Evolutionary conservation across 2,329 filamentous ascomycete species (phyloP), one percentile per base, ranked within the genome.

Genomic region (Fusarium nanum): DNA sequence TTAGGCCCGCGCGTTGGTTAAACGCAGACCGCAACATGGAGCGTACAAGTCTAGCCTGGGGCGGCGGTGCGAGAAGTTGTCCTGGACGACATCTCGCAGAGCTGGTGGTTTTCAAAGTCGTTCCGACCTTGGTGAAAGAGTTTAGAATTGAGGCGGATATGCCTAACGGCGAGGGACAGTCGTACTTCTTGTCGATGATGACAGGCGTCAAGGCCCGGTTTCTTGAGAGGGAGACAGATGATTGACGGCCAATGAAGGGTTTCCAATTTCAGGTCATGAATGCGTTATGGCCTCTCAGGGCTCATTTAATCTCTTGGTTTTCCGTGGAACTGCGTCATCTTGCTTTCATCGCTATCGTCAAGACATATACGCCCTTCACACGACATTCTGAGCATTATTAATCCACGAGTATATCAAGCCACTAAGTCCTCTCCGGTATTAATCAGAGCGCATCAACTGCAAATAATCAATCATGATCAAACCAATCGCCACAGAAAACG

Each of bases 121-220:
- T 87, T 1, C 74, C 81, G 0, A 74, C 78, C 0, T 61, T 88
- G 18, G 57, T 86, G 5, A 73, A 75, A 7, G 78, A 81, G 44
- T 88, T 88, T 56, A 79, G 83, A 8, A 74, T 87, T 0, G 74
- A 82, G 56, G 76, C 82, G 5, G 56, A 46, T 9, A 70, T 84
- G 66, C 83, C 71, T 0, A 80, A 83, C 4, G 73, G 80, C 5
- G 74, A 81, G 2, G 80, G 81, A 45, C 79, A 77, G 4, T 82
- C 82, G 11, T 87, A 87, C 57, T 88, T 87, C 58, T 75, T 88
- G 75, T 85, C 84, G 2, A 86, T 87, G 81, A 64, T 86, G 70
- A 84, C 82, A 0, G 85, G 84, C 0, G 81, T 83, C 5, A 83
- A 76, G 66, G 83, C 73, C 2, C 76, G 78, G 1, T 86, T 87